Evolutionary conservation across 2,329 filamentous ascomycete genomes (phyloP), one percentile per base, ranked within the genome.

Genomic region (Talaromyces marneffei): DNA sequence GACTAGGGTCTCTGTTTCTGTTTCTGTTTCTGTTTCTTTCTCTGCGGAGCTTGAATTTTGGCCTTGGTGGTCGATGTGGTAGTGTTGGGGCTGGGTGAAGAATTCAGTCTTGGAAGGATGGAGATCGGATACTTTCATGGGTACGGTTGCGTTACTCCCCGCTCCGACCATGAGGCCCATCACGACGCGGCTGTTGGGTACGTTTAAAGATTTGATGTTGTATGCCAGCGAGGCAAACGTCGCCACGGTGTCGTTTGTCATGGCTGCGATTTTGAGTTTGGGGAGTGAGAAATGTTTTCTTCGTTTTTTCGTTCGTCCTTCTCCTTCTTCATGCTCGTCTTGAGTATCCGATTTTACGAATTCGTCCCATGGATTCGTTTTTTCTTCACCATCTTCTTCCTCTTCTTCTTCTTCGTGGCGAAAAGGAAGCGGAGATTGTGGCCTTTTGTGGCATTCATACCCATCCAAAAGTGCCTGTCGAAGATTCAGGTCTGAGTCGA

Each of bases 91-190:
- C 14, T 4, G 1, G n/a, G 54, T 35, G 20, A 62, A 54, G 27
- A 48, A 62, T n/a, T 59, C 60, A 8, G 82, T 65, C 70, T 92
- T 92, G 48, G 78, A 80, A 1, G 80, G 75, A 65, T 88, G 83
- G 12, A 92, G 77, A 57, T 80, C 81, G 53, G 77, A 79, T 53
- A 87, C 74, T 66, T 80, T 83, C 69, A 92, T 80, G 0, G 88
- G 85, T 20, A 92, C 85, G 0, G 89, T 91, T 0, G 89, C 87
- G 65, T 92, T 92, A 69, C 86, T 87, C 4, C 89, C 89, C 0
- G 89, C 91, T 14, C 89, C 89, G 25, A 90, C 86, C 58, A 92
- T 91, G 10, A 92, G 77, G 0, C 87, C 88, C 87, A 92, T 91
- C 33, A 82, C 83, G 1, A 88, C 87, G 65, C 86, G 84, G 54